Percentiles rank a stretch among this genome's conserved stretches.
These are phyloP conservation scores for Tulasnella sp. DNA, from an alignment of 768 basidiomycete species.

Conservation along the genomic window DNA sequence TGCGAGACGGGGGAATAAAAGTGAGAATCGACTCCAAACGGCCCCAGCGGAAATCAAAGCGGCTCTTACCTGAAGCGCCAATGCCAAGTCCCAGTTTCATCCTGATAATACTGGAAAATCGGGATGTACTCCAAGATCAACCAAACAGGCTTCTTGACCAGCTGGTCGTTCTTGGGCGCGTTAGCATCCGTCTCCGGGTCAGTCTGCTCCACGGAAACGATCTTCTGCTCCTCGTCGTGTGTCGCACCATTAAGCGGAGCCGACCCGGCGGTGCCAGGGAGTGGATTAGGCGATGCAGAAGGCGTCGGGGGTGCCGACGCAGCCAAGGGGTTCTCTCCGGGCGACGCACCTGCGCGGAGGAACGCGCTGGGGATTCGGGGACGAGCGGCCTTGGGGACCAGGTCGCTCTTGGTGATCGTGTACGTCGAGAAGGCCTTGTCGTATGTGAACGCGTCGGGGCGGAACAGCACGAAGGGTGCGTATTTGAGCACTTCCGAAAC, in stretches of 20 bases:
- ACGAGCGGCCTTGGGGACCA: background rate
- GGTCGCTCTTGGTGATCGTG: background rate
- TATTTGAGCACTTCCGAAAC: constrained; percentile 12
- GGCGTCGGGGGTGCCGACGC: background rate
- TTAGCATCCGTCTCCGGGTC: background rate
- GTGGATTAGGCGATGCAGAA: background rate
- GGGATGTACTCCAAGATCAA: constrained; percentile 11
- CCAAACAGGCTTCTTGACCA: background rate
- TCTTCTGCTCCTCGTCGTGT: background rate
- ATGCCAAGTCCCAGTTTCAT: constrained; percentile 3
- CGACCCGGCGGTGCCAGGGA: background rate
- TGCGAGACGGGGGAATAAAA: background rate
- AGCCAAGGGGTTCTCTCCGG: background rate
- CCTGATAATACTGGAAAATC: background rate
- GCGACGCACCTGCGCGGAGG: background rate
- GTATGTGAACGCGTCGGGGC: background rate
- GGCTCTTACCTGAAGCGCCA: background rate
- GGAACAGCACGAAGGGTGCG: background rate
- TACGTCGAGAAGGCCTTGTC: background rate
- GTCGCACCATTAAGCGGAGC: background rate
- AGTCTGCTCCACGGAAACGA: background rate
- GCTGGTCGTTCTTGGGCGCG: background rate
- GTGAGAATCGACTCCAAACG: background rate
- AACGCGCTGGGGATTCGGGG: background rate
- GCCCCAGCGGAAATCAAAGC: background rate